phyloP scores from a whole-genome alignment of 2,329 filamentous ascomycete genomes.

The Diaporthe citri region DNA sequence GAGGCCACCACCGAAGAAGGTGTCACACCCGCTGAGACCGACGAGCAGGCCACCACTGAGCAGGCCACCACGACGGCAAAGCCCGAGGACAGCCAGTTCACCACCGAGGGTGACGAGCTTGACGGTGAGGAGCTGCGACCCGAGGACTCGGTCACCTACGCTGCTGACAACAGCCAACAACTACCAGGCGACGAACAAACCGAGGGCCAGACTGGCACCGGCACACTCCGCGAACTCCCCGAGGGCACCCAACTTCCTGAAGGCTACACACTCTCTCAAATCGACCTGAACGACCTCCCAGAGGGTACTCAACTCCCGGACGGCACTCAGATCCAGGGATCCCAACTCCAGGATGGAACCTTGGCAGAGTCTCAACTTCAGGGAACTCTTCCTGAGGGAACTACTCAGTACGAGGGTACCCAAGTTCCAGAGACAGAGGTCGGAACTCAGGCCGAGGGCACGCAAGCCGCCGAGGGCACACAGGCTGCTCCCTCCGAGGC shows the following conservation, averaged over 20 bases:
- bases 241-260: conserved; percentile 19
- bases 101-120: conserved; percentile 22
- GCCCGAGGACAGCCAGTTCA: conserved; percentile 27
- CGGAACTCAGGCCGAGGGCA: conserved; percentile 31
- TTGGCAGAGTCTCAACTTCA: not conserved
- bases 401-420: conserved; percentile 14
- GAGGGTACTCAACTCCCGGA: conserved; percentile 19
- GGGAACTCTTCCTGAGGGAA: not conserved
- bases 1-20: conserved; percentile 36
- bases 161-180: conserved; percentile 38
- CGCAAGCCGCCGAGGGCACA: conserved; percentile 32
- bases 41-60: conserved; percentile 38
- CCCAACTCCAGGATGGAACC: conserved; percentile 21
- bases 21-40: conserved; percentile 36
- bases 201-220: conserved; percentile 12
- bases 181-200: conserved; percentile 13
- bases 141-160: conserved; percentile 40
- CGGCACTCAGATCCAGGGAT: conserved; percentile 16
- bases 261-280: not conserved
- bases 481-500: conserved; percentile 40
- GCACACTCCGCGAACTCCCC: conserved; percentile 1
- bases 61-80: conserved; percentile 38
- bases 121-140: conserved; percentile 36
- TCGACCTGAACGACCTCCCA: conserved; percentile 12
- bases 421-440: conserved; percentile 32